Percentiles rank a stretch among this genome's conserved stretches.
These are phyloP conservation scores for Botrytis deweyae DNA, from an alignment of 2,329 filamentous ascomycete genomes.

Conservation along the genomic window DNA sequence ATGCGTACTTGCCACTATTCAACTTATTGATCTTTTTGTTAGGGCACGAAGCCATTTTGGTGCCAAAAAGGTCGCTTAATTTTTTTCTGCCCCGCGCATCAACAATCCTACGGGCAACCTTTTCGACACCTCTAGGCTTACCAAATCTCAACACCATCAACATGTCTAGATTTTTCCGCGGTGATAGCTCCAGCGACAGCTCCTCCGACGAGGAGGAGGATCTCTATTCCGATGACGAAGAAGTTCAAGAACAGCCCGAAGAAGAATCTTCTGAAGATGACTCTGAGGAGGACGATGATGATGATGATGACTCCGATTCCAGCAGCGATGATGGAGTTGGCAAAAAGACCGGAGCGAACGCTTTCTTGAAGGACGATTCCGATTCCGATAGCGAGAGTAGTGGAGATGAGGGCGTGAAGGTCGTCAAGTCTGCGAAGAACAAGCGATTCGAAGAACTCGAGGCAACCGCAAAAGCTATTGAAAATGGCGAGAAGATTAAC, in stretches of 20 bases:
- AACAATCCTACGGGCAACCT: conserved; percentile 12
- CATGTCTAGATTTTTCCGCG: conserved; percentile 98
- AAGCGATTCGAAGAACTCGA: conserved; percentile 95
- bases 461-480: conserved; percentile 82
- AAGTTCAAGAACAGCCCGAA: conserved; percentile 54
- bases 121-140: conserved; percentile 8
- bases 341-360: conserved; percentile 68
- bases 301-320: conserved; percentile 47
- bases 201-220: conserved; percentile 93
- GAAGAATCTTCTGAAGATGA: conserved; percentile 48
- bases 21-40: conserved; percentile 1
- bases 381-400: conserved; percentile 75
- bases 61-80: conserved; percentile 22
- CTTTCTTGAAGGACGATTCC: conserved; percentile 77
- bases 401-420: conserved; percentile 79
- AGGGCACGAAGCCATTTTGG: conserved; percentile 14
- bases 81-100: conserved; percentile 21
- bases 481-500: conserved; percentile 96
- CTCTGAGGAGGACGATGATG: conserved; percentile 54
- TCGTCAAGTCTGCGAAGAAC: conserved; percentile 97
- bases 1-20: background rate
- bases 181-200: conserved; percentile 93
- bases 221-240: conserved; percentile 74
- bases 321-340: conserved; percentile 64
- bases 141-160: conserved; percentile 41